phyloP scores from a whole-genome alignment of 2,329 filamentous ascomycete genomes.

The Beauveria australis region DNA sequence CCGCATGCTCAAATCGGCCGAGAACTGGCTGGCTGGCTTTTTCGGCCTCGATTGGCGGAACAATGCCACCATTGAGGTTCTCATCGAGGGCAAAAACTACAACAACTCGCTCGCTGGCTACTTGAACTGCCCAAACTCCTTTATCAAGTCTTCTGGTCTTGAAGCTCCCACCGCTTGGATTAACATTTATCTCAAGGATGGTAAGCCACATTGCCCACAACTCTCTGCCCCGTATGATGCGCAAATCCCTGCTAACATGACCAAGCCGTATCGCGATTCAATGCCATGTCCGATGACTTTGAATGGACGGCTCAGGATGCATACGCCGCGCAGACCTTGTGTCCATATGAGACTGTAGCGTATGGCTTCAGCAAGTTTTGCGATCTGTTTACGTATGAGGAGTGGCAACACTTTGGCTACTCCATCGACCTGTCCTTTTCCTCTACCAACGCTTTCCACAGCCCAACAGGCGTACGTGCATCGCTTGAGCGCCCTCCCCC shows the following conservation, averaged over 20 bases:
- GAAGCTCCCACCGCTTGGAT: conserved; percentile 53
- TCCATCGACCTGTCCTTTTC: conserved; percentile 59
- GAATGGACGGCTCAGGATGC: conserved; percentile 58
- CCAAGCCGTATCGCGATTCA: conserved; percentile 51
- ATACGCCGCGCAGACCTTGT: conserved; percentile 63
- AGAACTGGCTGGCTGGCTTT: conserved; percentile 73
- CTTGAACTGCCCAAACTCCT: conserved; percentile 56
- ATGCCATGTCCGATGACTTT: conserved; percentile 43
- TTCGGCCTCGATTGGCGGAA: conserved; percentile 67
- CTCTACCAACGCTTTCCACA: conserved; percentile 53
- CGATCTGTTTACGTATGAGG: conserved; percentile 63
- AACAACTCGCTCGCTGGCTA: conserved; percentile 68
- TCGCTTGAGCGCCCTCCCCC: neutral
- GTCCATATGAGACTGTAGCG: conserved; percentile 70
- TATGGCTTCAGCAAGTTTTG: conserved; percentile 70
- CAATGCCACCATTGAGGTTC: conserved; percentile 64
- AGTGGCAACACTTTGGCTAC: conserved; percentile 68
- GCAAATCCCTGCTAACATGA: neutral
- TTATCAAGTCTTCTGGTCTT: conserved; percentile 40
- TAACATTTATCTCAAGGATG: conserved; percentile 54
- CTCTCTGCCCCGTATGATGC: neutral
- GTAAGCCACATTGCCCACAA: conserved; percentile 19
- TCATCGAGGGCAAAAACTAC: conserved; percentile 54
- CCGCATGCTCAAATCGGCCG: conserved; percentile 68
- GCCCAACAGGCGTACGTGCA: conserved; percentile 48